Evolutionary conservation across 2,329 filamentous ascomycete species (phyloP), one percentile per base, ranked within the genome.

Genomic region (Thelonectria blattea): DNA sequence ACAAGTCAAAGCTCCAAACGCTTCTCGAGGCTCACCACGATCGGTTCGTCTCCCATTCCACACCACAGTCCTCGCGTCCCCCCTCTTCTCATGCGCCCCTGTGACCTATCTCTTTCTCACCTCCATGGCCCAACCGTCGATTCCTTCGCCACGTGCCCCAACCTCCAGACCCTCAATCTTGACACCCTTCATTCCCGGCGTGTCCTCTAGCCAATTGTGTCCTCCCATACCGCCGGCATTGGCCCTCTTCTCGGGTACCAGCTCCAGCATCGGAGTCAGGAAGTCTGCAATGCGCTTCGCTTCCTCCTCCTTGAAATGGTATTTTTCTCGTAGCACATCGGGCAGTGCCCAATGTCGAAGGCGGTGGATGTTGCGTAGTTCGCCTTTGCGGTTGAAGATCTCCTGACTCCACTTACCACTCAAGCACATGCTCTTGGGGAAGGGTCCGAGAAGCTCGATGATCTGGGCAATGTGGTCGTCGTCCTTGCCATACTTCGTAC

Each of bases 381-480:
- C 95, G 69, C 95, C 95, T 77, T 97, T 96, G 67, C 95, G 88
- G 76, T 97, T 98, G 83, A 99, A 99, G 65, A 99, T 99, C 76
- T 98, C 95, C 76, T 97, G 94, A 14, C 90, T 93, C 95, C 95
- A 98, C 78, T 97, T 97, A 52, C 95, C 95, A 1, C 91, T 90
- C 56, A 97, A 85, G 77, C 92, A 97, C 51, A 98, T 85, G 5
- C 91, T 91, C 75, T 96, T 96, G 55, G 95, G 94, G 74, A 98
- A 98, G 1, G 91, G 89, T 9, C 95, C 95, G 17, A 99, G 87
- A 5, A 99, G 85, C 77, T 99, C 95, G 74, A 99, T 98, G 71
- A 99, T 98, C 75, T 99, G 95, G 10, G 95, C 95, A 67, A 99
- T 97, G 79, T 99, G 95, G 74, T 99, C 95, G 79, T 99, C 95